Evolutionary conservation across 2,329 filamentous ascomycete genomes (phyloP), one percentile per base, ranked within the genome.

Genomic region (Drechslera avenae): DNA sequence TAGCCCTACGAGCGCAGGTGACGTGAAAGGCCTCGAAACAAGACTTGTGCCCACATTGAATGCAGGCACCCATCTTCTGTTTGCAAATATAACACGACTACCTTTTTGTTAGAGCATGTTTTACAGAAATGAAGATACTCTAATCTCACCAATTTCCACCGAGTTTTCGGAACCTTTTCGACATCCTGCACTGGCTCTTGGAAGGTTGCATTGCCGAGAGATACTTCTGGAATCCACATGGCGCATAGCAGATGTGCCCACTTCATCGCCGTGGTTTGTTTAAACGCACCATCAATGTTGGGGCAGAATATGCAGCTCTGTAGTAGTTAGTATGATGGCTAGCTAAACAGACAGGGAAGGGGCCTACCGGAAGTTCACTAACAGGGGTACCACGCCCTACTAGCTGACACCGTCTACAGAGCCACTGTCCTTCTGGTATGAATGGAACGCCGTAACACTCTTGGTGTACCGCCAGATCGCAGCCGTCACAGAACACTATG

Each of bases 101-200:
- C 17, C 12, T 1, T 1, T 28, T 18, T 6, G 47, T 73, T 44
- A 73, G 61, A 19, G 36, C 26, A 28, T 35, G 8, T 12, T 5
- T 18, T 3, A 9, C 21, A 35, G 7, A 2, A 34, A 8, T 12
- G 4, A 31, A n/a, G 9, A 13, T n/a, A n/a, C 4, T 4, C 14
- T 17, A 12, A 32, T 32, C 49, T 69, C 59, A 79, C 75, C 39
- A 97, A 79, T 72, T 90, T 95, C 94, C 94, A 99, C 56, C 94
- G 84, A 54, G 87, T 92, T 71, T 91, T 94, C 1, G 94, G 94
- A 3, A 99, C 93, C 74, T 97, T 97, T 71, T 99, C 94, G 30
- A 99, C 90, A 63, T 97, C 94, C 80, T 94, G 95, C 42, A 99
- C 91, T 0, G 94, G 94, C 68, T 99, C 94, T 90, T 97, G 97